Base-by-base conservation (phyloP, 1,139 yeast species). In the Meyerozyma sp. region DNA sequence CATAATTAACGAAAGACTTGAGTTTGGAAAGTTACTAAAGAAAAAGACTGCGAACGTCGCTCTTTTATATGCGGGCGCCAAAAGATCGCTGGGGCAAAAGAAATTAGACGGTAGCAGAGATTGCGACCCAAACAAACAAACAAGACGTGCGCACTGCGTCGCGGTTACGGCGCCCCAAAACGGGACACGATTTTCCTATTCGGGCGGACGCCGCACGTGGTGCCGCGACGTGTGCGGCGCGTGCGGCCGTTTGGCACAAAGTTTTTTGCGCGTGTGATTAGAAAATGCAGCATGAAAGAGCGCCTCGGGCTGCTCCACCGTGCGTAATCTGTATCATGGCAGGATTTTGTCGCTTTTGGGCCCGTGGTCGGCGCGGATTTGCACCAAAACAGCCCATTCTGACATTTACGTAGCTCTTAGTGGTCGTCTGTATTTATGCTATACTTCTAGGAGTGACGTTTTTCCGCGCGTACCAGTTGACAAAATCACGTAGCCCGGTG, bases 381-480 rank as follows among this genome's bases (percentile, higher is more conserved):
- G 6, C 5, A 21, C 23, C 5, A 21, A 21, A 21, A 21, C 26
- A 7, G 11, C 18, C 13, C 40, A 28, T 27, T 18, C 25, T 26
- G 32, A 37, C 13, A 28, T 11, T 28, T 26, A 37, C 40, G 23
- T 11, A 8, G 14, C 7, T n/a, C 26, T 10, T n/a, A 27, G 7
- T 27, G 11, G 11, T 27, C 13, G 29, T 13, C 21, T 10, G 11
- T 28, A 23, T 28, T 13, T 34, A 34, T 39, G 21, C 36, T 32
- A 25, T n/a, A 10, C 30, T 30, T 58, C 86, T 70, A 27, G 85
- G 79, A 8, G 75, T 73, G 32, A 84, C 74, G 55, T 88, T 85
- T 60, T 90, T 84, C 54, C 96, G 75, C 23, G 85, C 72, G 62
- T 89, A 91, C 88, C 96, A 86, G 44, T 76, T 78, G 35, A 88